phyloP scores from a whole-genome alignment of 73 alveolate genomes.

The Vitrella brassicaformis region DNA sequence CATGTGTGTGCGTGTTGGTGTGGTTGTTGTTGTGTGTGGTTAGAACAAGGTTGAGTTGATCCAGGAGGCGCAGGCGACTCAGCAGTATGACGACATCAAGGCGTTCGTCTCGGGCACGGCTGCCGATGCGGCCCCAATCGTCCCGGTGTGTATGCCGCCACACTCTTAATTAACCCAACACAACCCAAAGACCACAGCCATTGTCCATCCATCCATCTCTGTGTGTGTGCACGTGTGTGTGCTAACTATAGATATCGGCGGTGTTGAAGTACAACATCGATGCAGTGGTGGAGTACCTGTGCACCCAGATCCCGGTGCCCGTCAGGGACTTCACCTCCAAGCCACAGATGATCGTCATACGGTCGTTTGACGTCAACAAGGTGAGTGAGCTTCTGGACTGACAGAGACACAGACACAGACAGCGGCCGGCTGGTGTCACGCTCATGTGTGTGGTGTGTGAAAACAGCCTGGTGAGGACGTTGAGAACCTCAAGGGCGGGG shows the following conservation, averaged over 20 bases:
- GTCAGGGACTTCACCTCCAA: constrained; percentile 85
- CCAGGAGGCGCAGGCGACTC: constrained; percentile 68
- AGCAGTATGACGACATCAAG: constrained; percentile 80
- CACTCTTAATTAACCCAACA: no score
- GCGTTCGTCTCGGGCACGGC: constrained; percentile 84
- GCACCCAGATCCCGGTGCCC: constrained; percentile 88
- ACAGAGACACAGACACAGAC: not conserved
- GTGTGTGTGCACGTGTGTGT: not conserved
- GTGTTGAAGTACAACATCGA: constrained; percentile 87
- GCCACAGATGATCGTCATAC: constrained; percentile 69
- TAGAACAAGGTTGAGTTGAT: constrained; percentile 46
- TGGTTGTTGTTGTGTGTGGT: not conserved
- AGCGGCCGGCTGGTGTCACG: not conserved
- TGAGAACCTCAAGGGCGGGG: constrained; percentile 92
- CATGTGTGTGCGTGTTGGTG: no score
- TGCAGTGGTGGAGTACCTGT: constrained; percentile 75
- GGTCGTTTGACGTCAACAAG: constrained; percentile 95
- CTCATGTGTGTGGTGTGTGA: not conserved
- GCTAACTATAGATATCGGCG: constrained; percentile 29
- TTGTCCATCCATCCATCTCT: not conserved
- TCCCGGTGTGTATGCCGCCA: constrained; percentile 9
- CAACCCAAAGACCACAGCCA: no score
- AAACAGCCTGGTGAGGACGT: constrained; percentile 91
- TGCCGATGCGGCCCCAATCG: constrained; percentile 93
- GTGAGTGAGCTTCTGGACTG: not conserved